Evolutionary conservation across 495 filamentous ascomycete genomes (phyloP).

Genomic region (Amorphotheca resinae): DNA sequence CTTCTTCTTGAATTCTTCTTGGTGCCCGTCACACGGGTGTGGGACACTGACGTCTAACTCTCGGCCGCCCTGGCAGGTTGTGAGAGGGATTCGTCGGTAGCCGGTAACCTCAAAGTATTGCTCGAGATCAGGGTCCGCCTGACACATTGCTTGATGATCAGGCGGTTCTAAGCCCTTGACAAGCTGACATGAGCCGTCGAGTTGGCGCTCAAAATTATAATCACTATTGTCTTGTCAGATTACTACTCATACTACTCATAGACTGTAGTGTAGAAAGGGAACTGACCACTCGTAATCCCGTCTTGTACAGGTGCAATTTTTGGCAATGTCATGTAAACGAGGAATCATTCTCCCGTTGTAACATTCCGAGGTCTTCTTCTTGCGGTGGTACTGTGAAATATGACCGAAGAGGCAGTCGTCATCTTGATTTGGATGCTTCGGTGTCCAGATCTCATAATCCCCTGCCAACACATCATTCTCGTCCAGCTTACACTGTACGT

Average conservation of each 20-base stretch:
- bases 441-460: conserved; percentile 75
- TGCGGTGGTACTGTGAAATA: conserved; percentile 78
- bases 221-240: conserved; percentile 43
- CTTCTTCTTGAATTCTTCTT: conserved; percentile 62
- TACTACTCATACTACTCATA: neutral
- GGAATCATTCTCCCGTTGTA: conserved; percentile 62
- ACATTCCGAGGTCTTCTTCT: conserved; percentile 59
- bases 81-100: conserved; percentile 81
- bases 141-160: conserved; percentile 54
- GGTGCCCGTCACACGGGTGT: conserved; percentile 58
- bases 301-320: conserved; percentile 70
- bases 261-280: neutral
- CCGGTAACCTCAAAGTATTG: conserved; percentile 78
- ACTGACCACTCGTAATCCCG: conserved; percentile 90
- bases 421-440: conserved; percentile 61
- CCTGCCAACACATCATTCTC: conserved; percentile 45
- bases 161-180: conserved; percentile 55
- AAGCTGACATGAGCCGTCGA: conserved; percentile 60
- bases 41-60: conserved; percentile 48
- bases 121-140: conserved; percentile 44
- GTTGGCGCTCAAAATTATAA: conserved; percentile 78
- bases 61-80: conserved; percentile 66
- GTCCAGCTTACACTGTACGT: conserved; percentile 54
- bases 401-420: conserved; percentile 88
- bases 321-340: conserved; percentile 49